A percentile compares a stretch with the other conserved stretches of the same genome.
Conservation (phyloP, 176 grass and related monocot genomes). For the Cenchrus fungigraminus region DNA sequence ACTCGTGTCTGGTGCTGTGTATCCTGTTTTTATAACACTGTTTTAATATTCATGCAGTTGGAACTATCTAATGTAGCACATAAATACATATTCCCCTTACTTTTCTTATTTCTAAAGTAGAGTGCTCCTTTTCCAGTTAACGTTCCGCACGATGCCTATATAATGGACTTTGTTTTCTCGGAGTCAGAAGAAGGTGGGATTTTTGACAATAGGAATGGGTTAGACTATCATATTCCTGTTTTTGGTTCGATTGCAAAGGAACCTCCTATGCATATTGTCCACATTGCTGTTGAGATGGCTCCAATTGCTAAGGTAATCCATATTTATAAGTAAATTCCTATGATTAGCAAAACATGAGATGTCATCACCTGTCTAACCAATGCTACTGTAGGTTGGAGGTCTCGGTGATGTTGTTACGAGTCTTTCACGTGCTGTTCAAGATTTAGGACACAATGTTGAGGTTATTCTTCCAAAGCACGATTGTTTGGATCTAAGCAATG, state of each 20-base stretch:
- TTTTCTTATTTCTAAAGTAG: slow-evolving; percentile 11
- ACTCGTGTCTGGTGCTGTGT: background rate
- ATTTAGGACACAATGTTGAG: slow-evolving; percentile 88
- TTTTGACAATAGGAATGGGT: slow-evolving; percentile 79
- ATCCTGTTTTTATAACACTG: background rate
- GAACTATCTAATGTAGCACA: too few relatives aligned
- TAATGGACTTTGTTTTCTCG: slow-evolving; percentile 99
- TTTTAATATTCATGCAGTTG: slow-evolving; percentile 9
- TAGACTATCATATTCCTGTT: slow-evolving; percentile 92
- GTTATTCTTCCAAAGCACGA: slow-evolving; percentile 91
- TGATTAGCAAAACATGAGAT: background rate
- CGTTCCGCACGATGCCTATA: slow-evolving; percentile 76
- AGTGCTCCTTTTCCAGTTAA: slow-evolving; percentile 59
- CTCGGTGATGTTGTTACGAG: slow-evolving; percentile 96
- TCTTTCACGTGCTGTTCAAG: slow-evolving; percentile 94
- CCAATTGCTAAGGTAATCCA: slow-evolving; percentile 87
- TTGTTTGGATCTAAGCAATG: slow-evolving; percentile 76
- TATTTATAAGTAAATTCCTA: slow-evolving; percentile 35
- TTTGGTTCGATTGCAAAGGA: slow-evolving; percentile 65
- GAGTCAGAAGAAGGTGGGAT: slow-evolving; percentile 89
- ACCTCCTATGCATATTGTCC: slow-evolving; percentile 81
- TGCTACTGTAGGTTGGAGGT: slow-evolving; percentile 74
- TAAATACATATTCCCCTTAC: background rate
- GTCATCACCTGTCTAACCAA: background rate
- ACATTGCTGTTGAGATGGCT: slow-evolving; percentile 92